phyloP scores from a whole-genome alignment of 2,329 filamentous ascomycete species.

The Aspergillus amoenus region DNA sequence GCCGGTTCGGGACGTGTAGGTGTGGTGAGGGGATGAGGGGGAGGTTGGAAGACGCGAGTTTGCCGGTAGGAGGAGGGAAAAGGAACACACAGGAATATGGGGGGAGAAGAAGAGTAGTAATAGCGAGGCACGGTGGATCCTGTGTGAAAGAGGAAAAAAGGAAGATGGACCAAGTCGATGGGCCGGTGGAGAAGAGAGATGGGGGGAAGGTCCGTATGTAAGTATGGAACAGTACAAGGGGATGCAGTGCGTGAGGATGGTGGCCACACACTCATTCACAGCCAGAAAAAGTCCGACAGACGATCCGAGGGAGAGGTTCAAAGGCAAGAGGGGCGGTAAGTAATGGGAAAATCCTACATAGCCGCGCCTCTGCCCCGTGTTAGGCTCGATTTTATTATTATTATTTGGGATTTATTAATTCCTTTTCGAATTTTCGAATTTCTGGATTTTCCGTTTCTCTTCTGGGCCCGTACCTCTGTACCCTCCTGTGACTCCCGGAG shows the following conservation, averaged over 20 bases:
- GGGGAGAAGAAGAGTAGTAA: constrained; percentile 22
- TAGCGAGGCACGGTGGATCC: constrained; percentile 18
- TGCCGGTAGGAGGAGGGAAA: constrained; percentile 15
- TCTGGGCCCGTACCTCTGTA: constrained; percentile 9
- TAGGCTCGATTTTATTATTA: constrained; percentile 13
- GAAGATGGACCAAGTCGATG: constrained; percentile 21
- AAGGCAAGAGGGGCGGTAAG: constrained; percentile 23
- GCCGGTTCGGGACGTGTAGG: constrained; percentile 21
- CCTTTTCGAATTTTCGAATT: constrained; percentile 7
- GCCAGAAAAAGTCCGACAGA: constrained; percentile 18
- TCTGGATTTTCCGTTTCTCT: constrained; percentile 12
- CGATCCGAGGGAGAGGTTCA: constrained; percentile 27
- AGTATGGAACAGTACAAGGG: constrained; percentile 25
- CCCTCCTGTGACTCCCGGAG: constrained; percentile 25
- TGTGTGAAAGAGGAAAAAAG: constrained; percentile 20
- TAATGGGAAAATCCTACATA: constrained; percentile 17
- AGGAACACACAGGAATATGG: constrained; percentile 24
- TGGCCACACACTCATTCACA: constrained; percentile 17
- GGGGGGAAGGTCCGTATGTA: constrained; percentile 19
- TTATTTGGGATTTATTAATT: constrained; percentile 7
- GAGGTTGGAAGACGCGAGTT: constrained; percentile 24
- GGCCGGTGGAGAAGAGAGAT: constrained; percentile 23
- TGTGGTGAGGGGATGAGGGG: constrained; percentile 22
- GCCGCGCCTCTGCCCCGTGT: constrained; percentile 19
- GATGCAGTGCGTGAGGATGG: constrained; percentile 10